Evolutionary conservation across 1,284 basidiomycete species (phyloP).

Genomic region (Fomes fomentarius): DNA sequence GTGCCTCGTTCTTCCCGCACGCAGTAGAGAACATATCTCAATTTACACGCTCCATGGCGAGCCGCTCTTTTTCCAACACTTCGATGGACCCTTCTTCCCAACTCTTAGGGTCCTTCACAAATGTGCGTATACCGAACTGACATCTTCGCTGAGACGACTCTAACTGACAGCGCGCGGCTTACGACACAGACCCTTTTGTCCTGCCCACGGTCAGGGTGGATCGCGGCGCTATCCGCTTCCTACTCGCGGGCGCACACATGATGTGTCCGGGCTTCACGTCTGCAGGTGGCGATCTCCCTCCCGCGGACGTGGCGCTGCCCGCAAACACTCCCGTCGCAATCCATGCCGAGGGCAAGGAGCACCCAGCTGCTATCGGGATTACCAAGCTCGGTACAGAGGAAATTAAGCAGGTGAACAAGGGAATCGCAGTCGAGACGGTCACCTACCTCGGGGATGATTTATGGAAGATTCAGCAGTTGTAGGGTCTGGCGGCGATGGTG

Average conservation of each 20-base stretch:
- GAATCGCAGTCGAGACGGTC: slow-evolving; percentile 87
- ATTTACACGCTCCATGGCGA: slow-evolving; percentile 88
- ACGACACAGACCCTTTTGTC: slow-evolving; percentile 78
- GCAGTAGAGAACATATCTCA: slow-evolving; percentile 93
- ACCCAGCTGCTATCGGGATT: slow-evolving; percentile 88
- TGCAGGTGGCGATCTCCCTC: slow-evolving; percentile 86
- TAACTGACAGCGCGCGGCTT: slow-evolving; percentile 10
- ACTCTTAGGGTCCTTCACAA: slow-evolving; percentile 89
- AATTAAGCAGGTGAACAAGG: slow-evolving; percentile 89
- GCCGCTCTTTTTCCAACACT: slow-evolving; percentile 96
- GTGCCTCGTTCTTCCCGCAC: slow-evolving; percentile 16
- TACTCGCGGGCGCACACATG: slow-evolving; percentile 93
- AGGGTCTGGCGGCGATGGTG: slow-evolving; percentile 25
- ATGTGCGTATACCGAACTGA: slow-evolving; percentile 79
- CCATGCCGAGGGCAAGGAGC: slow-evolving; percentile 95
- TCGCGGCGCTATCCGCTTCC: slow-evolving; percentile 96
- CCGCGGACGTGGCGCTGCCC: slow-evolving; percentile 69
- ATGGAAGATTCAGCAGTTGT: slow-evolving; percentile 79
- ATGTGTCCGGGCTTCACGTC: slow-evolving; percentile 98
- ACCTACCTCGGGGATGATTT: slow-evolving; percentile 90
- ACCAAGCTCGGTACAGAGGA: slow-evolving; percentile 87
- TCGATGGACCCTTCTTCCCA: slow-evolving; percentile 92
- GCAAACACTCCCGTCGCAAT: slow-evolving; percentile 83
- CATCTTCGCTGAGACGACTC: no score
- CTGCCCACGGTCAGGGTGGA: slow-evolving; percentile 91